A percentile compares a stretch with the other conserved stretches of the same genome.
Evolutionary conservation across 2,329 filamentous ascomycete species (phyloP).

Genomic region (Basipetospora sp.): DNA sequence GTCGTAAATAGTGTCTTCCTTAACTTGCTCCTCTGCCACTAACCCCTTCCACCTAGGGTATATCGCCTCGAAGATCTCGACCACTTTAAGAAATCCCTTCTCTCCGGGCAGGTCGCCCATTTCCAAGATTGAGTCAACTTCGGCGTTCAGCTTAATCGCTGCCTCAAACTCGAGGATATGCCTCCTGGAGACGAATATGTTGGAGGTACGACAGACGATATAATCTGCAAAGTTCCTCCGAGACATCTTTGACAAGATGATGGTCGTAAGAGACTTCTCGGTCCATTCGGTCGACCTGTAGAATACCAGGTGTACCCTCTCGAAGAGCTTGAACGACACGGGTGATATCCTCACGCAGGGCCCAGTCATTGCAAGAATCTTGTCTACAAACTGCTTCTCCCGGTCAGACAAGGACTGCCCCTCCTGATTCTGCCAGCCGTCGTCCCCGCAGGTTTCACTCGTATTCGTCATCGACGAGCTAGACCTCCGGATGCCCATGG

Average conservation of each 20-base stretch:
- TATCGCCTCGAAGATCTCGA: constrained; percentile 58
- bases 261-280: constrained; percentile 86
- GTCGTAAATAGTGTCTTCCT: constrained; percentile 64
- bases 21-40: constrained; percentile 58
- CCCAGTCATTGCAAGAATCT: constrained; percentile 64
- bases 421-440: neutral
- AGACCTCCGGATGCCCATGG: constrained; percentile 29
- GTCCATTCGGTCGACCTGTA: constrained; percentile 95
- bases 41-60: constrained; percentile 69
- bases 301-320: constrained; percentile 88
- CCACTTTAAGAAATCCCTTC: constrained; percentile 49
- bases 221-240: constrained; percentile 78
- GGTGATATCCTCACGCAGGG: constrained; percentile 71
- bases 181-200: constrained; percentile 67
- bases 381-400: constrained; percentile 59
- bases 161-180: constrained; percentile 79
- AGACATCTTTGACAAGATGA: constrained; percentile 84
- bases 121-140: constrained; percentile 70
- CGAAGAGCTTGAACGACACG: constrained; percentile 64
- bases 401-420: constrained; percentile 49
- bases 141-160: constrained; percentile 65
- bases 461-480: neutral
- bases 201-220: constrained; percentile 74
- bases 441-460: too few relatives aligned
- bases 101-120: constrained; percentile 56